phyloP scores from a whole-genome alignment of 2,329 filamentous ascomycete genomes.

The Microsporum ferrugineum region DNA sequence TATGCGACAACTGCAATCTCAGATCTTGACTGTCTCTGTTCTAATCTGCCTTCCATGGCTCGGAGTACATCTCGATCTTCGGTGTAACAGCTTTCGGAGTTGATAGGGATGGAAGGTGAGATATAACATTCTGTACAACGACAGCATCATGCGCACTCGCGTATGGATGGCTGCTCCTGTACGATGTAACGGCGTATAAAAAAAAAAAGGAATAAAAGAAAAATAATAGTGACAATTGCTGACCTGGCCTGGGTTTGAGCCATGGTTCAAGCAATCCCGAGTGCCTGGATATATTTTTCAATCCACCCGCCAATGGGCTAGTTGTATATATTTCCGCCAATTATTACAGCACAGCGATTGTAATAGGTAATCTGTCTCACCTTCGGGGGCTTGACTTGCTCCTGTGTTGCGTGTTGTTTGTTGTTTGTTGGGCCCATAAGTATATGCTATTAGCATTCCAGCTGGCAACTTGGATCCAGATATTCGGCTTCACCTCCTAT shows the following conservation, averaged over 20 bases:
- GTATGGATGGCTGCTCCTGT: background rate
- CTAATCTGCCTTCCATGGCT: background rate
- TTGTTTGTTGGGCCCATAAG: background rate
- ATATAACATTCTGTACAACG: background rate
- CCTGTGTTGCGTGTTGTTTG: background rate
- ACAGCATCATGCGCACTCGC: background rate
- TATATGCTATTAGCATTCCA: background rate
- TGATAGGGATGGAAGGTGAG: background rate
- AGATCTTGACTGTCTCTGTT: background rate
- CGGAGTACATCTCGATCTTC: background rate
- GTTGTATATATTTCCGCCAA: background rate
- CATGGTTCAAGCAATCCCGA: constrained; percentile 1
- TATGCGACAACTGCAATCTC: background rate
- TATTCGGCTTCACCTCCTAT: constrained; percentile 3
- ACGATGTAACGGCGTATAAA: constrained; percentile 1
- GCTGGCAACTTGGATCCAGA: constrained; percentile 3
- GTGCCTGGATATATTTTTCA: background rate
- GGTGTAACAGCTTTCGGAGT: background rate
- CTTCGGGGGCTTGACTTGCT: background rate
- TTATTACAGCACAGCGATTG: background rate
- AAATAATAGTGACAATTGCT: background rate
- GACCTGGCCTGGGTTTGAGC: background rate
- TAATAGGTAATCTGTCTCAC: constrained; percentile 2
- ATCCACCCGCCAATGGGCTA: background rate
- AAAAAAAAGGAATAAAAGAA: background rate